phyloP scores from a whole-genome alignment of 2,329 filamentous ascomycete genomes.

The Fusarium sarcochroum region DNA sequence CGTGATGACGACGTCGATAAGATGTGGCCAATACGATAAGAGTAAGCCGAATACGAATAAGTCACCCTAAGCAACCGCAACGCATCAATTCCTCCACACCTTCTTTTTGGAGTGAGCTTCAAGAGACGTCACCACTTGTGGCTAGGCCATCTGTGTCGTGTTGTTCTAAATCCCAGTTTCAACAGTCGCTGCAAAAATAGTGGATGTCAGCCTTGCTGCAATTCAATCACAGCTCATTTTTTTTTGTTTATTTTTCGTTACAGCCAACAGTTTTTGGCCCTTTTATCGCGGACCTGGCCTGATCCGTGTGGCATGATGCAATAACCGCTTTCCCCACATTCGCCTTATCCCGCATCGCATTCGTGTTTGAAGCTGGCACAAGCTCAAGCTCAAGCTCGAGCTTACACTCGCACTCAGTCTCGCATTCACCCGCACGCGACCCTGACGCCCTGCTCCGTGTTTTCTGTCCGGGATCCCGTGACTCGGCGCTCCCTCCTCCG shows the following conservation, averaged over 20 bases:
- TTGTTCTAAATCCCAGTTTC: background rate
- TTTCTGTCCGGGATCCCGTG: slow-evolving; percentile 22
- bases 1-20: background rate
- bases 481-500: slow-evolving; percentile 20
- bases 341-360: slow-evolving; percentile 34
- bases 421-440: slow-evolving; percentile 23
- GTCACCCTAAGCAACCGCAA: slow-evolving; percentile 4
- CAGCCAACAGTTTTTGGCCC: slow-evolving; percentile 10
- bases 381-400: slow-evolving; percentile 27
- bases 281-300: slow-evolving; percentile 27
- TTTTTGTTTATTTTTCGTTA: background rate
- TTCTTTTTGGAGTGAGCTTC: slow-evolving; percentile 5
- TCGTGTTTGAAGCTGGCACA: slow-evolving; percentile 42
- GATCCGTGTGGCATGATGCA: slow-evolving; percentile 45
- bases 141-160: slow-evolving; percentile 3
- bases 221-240: background rate
- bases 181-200: slow-evolving; percentile 6
- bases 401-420: slow-evolving; percentile 22
- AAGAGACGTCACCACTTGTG: slow-evolving; percentile 31
- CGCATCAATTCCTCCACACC: slow-evolving; percentile 15
- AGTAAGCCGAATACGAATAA: slow-evolving; percentile 46
- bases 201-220: slow-evolving; percentile 11
- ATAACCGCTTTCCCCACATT: slow-evolving; percentile 42
- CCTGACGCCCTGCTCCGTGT: slow-evolving; percentile 22
- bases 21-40: background rate